Percentiles rank a stretch among this genome's conserved stretches.
phyloP scores from a whole-genome alignment of 208 protist species.

The Dictyostelium gargantuum region DNA sequence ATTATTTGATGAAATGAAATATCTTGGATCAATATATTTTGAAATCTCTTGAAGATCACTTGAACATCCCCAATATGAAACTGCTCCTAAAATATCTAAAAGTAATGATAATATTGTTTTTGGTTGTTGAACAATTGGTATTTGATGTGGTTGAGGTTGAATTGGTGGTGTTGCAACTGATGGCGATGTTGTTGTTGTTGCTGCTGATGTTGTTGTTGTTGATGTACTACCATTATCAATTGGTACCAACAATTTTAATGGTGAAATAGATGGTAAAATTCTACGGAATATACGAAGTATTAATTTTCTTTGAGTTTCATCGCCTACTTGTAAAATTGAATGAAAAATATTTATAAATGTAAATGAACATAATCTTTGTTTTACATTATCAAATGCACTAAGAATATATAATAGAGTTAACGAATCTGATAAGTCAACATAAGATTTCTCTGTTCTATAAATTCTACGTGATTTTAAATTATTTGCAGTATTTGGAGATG shows the following conservation, averaged over 20 bases:
- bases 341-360: conserved; percentile 44
- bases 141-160: not conserved
- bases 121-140: not conserved
- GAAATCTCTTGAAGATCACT: conserved; percentile 21
- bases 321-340: conserved; percentile 42
- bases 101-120: conserved; percentile 24
- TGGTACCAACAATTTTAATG: conserved; percentile 6
- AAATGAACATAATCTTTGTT: conserved; percentile 14
- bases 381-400: conserved; percentile 21
- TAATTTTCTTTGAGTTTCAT: conserved; percentile 57
- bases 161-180: not conserved
- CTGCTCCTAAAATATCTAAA: conserved; percentile 36
- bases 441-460: not conserved
- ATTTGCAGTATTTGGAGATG: not conserved
- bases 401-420: conserved; percentile 37
- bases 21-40: conserved; percentile 47
- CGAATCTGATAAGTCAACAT: not conserved
- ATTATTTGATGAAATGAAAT: conserved; percentile 28
- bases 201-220: not conserved
- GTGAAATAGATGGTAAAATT: conserved; percentile 17
- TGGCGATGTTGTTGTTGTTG: too few species aligned
- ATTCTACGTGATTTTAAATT: not conserved
- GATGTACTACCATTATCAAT: not conserved
- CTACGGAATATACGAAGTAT: conserved; percentile 54
- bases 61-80: conserved; percentile 47